A percentile compares a stretch with the other conserved stretches of the same genome.
phyloP scores from a whole-genome alignment of 2,329 filamentous ascomycete species.

The Anthostomella pinea region DNA sequence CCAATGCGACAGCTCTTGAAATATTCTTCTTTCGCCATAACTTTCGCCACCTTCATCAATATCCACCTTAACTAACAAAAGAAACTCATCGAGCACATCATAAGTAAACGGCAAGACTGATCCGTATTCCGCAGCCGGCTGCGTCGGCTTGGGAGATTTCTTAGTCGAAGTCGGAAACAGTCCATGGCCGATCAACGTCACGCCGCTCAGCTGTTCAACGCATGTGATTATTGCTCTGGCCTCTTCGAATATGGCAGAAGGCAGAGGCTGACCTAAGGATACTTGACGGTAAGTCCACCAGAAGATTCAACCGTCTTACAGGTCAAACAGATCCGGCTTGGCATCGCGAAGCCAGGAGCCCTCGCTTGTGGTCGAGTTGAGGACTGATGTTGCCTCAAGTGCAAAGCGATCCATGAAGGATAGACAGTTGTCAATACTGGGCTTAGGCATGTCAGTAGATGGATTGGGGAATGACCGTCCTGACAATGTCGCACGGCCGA shows the following conservation, averaged over 20 bases:
- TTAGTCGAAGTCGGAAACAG: conserved; percentile 8
- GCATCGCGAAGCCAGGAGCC: neutral
- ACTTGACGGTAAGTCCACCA: conserved; percentile 7
- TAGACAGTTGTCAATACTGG: neutral
- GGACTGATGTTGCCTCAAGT: conserved; percentile 4
- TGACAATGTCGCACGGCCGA: conserved; percentile 5
- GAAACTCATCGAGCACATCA: conserved; percentile 42
- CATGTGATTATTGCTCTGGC: conserved; percentile 7
- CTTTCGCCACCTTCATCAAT: conserved; percentile 26
- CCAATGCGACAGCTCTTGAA: conserved; percentile 56
- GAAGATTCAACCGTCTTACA: conserved; percentile 33
- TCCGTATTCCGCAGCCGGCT: too few relatives aligned
- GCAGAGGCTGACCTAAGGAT: conserved; percentile 5
- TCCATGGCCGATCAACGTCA: too few relatives aligned
- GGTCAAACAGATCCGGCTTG: conserved; percentile 31
- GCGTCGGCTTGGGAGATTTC: neutral
- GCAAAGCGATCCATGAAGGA: conserved; percentile 15
- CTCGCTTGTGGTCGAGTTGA: conserved; percentile 1
- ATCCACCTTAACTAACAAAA: conserved; percentile 41
- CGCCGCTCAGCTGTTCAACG: conserved; percentile 2
- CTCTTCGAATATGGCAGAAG: conserved; percentile 16
- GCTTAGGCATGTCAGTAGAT: neutral
- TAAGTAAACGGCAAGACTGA: conserved; percentile 47
- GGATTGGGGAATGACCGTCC: conserved; percentile 4
- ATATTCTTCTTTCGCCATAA: conserved; percentile 33